Evolutionary conservation across 495 filamentous ascomycete genomes (phyloP), one percentile per base, ranked within the genome.

Genomic region (Sporormia fimetaria): DNA sequence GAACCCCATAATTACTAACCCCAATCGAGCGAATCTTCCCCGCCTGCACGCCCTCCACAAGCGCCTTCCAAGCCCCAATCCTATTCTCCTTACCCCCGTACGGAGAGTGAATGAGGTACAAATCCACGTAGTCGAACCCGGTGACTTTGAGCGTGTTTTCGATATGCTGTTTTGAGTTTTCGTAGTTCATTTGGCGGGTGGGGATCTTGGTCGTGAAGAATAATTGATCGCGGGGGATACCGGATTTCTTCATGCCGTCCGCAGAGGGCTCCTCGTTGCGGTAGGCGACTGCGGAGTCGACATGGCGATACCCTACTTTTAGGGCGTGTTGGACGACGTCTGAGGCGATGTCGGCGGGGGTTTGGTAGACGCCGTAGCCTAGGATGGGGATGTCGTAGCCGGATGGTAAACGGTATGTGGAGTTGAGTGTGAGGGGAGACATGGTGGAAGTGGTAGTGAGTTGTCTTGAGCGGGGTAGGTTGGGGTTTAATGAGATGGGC

Each of bases 201-300:
- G 70, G 67, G 29, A 87, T 62, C 58, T 90, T 90, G 51, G 71
- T 71, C 26, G 81, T 87, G 62, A 83, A 76, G 64, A 77, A 87
- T 30, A 87, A 63, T 21, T 80, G 60, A 12, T 65, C 61, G 22
- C 83, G 74, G 0, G 78, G 68, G 2, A 85, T 58, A 1, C 67
- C 65, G 14, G 71, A 64, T 30, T 65, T 59, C 12, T 62, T 59
- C 33, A 90, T 75, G 3, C 78, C 81, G 0, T 65, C 56, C 1
- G 75, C 80, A 18, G 74, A 77, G 6, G 73, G 67, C 4, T 57
- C 68, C 59, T 90, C 81, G 48, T 86, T 87, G 45, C 67, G 63
- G 56, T 90, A 88, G 28, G 61, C 67, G 6, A 70, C 68, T 0
- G 83, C 83, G 16, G 75, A 78, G 59, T 90, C 83, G 41, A 90